phyloP scores from a whole-genome alignment of 805 yeast genomes.

The Yueomyces sinensis region DNA sequence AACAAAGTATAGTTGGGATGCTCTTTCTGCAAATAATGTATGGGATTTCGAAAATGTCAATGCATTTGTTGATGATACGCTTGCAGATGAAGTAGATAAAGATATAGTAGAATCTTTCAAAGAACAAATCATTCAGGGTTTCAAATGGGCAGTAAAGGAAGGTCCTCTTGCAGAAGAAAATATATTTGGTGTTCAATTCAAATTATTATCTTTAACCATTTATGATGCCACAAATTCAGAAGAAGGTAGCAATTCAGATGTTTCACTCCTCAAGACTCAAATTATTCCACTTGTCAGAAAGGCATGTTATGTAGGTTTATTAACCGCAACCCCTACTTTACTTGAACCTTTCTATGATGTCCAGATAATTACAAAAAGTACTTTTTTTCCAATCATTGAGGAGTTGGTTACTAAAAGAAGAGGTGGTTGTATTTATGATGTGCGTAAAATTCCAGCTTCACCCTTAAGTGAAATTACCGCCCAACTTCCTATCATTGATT shows the following conservation, averaged over 20 bases:
- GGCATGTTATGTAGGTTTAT: conserved; percentile 71
- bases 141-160: conserved; percentile 67
- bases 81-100: conserved; percentile 59
- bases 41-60: conserved; percentile 72
- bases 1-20: conserved; percentile 62
- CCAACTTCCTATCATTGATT: conserved; percentile 74
- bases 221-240: conserved; percentile 35
- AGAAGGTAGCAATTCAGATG: conserved; percentile 6
- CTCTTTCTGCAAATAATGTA: conserved; percentile 65
- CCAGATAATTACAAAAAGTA: conserved; percentile 39
- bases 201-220: conserved; percentile 43
- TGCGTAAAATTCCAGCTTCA: conserved; percentile 57
- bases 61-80: conserved; percentile 53
- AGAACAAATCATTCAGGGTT: conserved; percentile 58
- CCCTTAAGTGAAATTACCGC: conserved; percentile 51
- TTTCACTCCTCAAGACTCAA: conserved; percentile 33
- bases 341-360: conserved; percentile 71
- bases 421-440: conserved; percentile 40
- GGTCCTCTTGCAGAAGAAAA: conserved; percentile 93
- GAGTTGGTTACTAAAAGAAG: conserved; percentile 48
- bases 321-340: conserved; percentile 66
- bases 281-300: conserved; percentile 70
- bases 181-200: conserved; percentile 55
- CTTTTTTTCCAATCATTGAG: conserved; percentile 36
- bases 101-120: conserved; percentile 31